Evolutionary conservation across 1,284 basidiomycete genomes (phyloP).

Genomic region (Cryptococcus wingfieldii): DNA sequence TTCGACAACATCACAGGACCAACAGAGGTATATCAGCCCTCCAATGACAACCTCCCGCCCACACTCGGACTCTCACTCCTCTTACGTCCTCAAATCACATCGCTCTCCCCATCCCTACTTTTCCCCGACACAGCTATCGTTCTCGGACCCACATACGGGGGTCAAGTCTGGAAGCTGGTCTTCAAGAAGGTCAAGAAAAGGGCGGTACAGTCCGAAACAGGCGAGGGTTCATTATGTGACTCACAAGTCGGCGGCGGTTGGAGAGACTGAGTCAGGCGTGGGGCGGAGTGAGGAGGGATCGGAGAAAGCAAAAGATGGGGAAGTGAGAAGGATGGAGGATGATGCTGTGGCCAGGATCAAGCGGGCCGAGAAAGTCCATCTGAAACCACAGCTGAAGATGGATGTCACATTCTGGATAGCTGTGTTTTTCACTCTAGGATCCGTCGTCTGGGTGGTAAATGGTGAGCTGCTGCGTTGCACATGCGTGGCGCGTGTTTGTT

Average conservation of each 20-base stretch:
- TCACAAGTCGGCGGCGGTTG: not conserved
- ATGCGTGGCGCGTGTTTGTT: too few relatives aligned
- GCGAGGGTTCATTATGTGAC: constrained; percentile 17
- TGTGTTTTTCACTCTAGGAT: constrained; percentile 48
- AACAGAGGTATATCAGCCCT: too few relatives aligned
- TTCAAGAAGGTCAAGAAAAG: constrained; percentile 32
- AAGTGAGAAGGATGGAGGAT: constrained; percentile 15
- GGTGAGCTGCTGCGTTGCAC: constrained; percentile 30
- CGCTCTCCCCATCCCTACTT: constrained; percentile 18
- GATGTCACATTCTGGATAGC: constrained; percentile 41
- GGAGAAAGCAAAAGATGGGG: constrained; percentile 11
- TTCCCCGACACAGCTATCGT: constrained; percentile 19
- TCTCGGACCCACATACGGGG: constrained; percentile 10
- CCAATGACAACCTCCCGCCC: not conserved
- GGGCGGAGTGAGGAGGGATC: constrained; percentile 6
- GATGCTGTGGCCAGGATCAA: constrained; percentile 16
- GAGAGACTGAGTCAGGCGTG: not conserved
- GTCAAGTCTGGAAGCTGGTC: constrained; percentile 10
- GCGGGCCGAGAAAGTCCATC: constrained; percentile 9
- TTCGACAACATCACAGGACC: too few relatives aligned
- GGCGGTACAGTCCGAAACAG: constrained; percentile 21
- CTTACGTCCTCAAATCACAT: constrained; percentile 12
- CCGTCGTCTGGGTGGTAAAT: constrained; percentile 57
- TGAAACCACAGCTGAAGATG: constrained; percentile 25
- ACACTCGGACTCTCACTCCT: not conserved